Evolutionary conservation across 441 rosid genomes (phyloP), one percentile per base, ranked within the genome.

Genomic region (Erysimum cheiri): DNA sequence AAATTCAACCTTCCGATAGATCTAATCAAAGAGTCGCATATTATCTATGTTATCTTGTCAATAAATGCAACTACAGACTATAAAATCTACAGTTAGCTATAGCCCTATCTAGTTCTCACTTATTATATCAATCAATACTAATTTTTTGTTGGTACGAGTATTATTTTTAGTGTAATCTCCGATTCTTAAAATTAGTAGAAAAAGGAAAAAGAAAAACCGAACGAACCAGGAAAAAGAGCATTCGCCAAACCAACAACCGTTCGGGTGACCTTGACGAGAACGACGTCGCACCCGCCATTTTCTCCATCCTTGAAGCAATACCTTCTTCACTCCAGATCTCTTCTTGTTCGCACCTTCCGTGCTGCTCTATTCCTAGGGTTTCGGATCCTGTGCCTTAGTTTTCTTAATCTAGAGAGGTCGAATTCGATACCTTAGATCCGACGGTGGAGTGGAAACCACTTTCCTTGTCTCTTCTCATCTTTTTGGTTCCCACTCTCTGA

Each of bases 231-330:
- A 1, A 63, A 29, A 29, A 17, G 8, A 3, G 48, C 5, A 60
- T 64, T 68, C 64, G 73, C 69, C 63, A 60, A 69, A 63, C 72
- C 78, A 77, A 62, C 89, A 76, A 82, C 85, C 81, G 78, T 73
- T 78, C 46, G 69, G 61, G 58, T 44, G 61, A 70, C 50, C 28
- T 11, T 35, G 48, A 40, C 7, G 62, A 91, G 71, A 87, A 75
- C 53, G 96, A 93, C 96, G 67, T 81, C 77, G 78, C 85, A 79
- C 76, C 96, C 70, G 79, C 76, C 83, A 55, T 63, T 79, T 82
- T 83, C 81, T 84, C 80, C 56, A 67, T 78, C 77, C 98, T 90
- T 87, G 49, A 95, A 92, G 97, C 96, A 85, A 88, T 72, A 43
- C 48, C 73, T 69, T 74, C 68, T 69, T 46, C 63, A 49, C 70